phyloP scores from a whole-genome alignment of 2,329 filamentous ascomycete genomes.

The Ilyonectria destructans region DNA sequence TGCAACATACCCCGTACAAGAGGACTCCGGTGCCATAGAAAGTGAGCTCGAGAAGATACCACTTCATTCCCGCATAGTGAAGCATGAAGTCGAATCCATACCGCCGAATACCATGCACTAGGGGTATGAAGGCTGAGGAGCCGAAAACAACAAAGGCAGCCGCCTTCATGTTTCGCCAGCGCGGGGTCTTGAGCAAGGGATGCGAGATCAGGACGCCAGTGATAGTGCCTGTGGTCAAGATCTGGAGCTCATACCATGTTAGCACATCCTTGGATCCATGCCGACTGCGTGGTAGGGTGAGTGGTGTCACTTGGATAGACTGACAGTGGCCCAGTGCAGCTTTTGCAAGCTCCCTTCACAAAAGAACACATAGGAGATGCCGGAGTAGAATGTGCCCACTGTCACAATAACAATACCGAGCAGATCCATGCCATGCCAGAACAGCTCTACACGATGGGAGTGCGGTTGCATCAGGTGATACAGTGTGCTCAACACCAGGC shows the following conservation, averaged over 20 bases:
- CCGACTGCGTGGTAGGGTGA: slow-evolving; percentile 16
- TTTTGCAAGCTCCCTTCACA: slow-evolving; percentile 34
- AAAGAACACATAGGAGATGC: slow-evolving; percentile 40
- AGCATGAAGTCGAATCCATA: slow-evolving; percentile 39
- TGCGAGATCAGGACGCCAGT: slow-evolving; percentile 34
- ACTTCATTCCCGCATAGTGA: slow-evolving; percentile 15
- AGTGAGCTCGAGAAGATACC: slow-evolving; percentile 37
- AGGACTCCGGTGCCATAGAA: slow-evolving; percentile 70
- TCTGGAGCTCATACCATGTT: slow-evolving; percentile 23
- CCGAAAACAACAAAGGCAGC: slow-evolving; percentile 31
- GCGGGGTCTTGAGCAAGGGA: slow-evolving; percentile 31
- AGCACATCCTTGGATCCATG: slow-evolving; percentile 12
- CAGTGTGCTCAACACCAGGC: slow-evolving; percentile 31
- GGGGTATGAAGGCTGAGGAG: slow-evolving; percentile 33
- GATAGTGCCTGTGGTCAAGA: slow-evolving; percentile 20
- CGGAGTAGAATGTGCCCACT: slow-evolving; percentile 37
- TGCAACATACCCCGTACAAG: slow-evolving; percentile 79
- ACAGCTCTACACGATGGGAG: slow-evolving; percentile 37
- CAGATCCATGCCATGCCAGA: slow-evolving; percentile 41
- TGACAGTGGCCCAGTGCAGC: slow-evolving; percentile 34
- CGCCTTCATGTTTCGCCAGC: slow-evolving; percentile 36
- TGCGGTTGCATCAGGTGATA: slow-evolving; percentile 36
- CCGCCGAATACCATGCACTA: slow-evolving; percentile 34
- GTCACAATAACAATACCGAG: slow-evolving; percentile 41
- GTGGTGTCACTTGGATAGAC: slow-evolving; percentile 10